Base-by-base conservation (phyloP, 2,329 filamentous ascomycete species). In the Sordariomycetes sp. region DNA sequence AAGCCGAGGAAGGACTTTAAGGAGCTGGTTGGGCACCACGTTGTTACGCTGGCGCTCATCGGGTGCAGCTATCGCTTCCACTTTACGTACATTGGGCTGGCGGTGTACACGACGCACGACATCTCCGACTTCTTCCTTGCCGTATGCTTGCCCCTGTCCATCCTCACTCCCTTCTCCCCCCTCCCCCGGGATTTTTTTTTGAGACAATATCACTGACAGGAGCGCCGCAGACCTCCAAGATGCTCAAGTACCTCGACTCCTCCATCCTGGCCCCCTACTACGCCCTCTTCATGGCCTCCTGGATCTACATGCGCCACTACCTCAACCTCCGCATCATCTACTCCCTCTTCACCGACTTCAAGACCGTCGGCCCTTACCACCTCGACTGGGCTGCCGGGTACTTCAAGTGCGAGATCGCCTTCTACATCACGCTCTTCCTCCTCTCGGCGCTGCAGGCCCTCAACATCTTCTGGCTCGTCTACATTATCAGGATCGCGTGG, bases 81-180 rank as follows among this genome's bases (percentile, higher is more conserved):
- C 72, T 97, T 96, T 70, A 95, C 90, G 22, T 92, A 96, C 72
- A 95, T 97, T 69, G 91, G 91, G 28, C 74, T 96, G 57, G 89
- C 90, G 22, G 90, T 97, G 36, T 97, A 96, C 71, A 90, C 94
- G 61, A 96, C 91, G 10, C 90, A 95, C 71, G 91, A 97, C 67
- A 88, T 96, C 61, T 90, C 86, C 60, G 91, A 96, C 70, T 96
- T 96, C 74, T 96, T 96, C 81, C 80, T 96, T 52, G 91, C 92
- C 42, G 88, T 91, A 81, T 72, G 85, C 73, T 53, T 55, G n/a
- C 34, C 20, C 45, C 4, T 24, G 28, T 32, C 20, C 53, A n/a
- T n/a, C 17, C 17, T 45, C 15, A 6, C 35, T 10, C 12, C 15
- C 28, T 15, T 39, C 25, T 15, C 34, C 35, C 42, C 34, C 28